phyloP scores from a whole-genome alignment of 208 protist species.

The Entamoeba invadens region DNA sequence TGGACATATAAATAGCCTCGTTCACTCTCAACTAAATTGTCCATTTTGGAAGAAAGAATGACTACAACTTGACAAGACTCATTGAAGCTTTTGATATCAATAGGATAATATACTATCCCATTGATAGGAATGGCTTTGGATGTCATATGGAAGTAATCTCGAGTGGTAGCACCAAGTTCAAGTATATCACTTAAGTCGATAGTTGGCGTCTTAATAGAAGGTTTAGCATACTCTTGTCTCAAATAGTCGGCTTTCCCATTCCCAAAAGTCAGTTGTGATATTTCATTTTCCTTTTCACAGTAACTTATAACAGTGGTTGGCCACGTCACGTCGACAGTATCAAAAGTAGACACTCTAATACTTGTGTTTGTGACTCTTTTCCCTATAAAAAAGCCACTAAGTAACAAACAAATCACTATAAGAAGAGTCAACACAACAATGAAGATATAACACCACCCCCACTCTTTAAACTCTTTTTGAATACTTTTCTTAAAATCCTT shows the following conservation, averaged over 20 bases:
- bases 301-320: background rate
- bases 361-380: background rate
- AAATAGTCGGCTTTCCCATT: background rate
- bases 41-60: background rate
- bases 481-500: too few species aligned
- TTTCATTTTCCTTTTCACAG: background rate
- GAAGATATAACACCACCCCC: too few species aligned
- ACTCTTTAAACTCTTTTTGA: too few species aligned
- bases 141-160: background rate
- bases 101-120: background rate
- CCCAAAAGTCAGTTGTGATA: background rate
- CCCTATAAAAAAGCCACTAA: too few species aligned
- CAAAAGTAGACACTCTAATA: background rate
- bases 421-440: background rate
- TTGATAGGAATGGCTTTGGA: background rate
- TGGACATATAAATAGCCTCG: background rate
- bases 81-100: background rate
- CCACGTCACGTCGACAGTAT: background rate
- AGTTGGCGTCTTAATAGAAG: background rate
- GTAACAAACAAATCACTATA: background rate
- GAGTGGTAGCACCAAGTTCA: background rate
- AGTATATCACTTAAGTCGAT: background rate
- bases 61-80: background rate
- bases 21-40: background rate
- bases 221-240: background rate